Base-by-base conservation (phyloP, 2,329 filamentous ascomycete genomes). In the Fusarium sp. region DNA sequence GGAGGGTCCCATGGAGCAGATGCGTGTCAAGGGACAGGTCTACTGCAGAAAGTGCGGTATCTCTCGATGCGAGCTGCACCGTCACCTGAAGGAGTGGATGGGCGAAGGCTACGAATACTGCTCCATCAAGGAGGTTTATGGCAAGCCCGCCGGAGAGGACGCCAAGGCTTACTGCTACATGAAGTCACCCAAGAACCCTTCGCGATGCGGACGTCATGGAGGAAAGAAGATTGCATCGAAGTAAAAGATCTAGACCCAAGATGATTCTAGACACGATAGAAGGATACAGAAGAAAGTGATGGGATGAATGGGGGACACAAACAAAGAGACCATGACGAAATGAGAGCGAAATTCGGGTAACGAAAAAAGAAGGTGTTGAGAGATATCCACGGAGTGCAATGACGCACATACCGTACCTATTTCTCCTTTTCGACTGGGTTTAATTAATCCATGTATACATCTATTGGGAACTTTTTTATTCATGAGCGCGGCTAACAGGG, bases 21-120 rank as follows among this genome's bases (percentile, higher is more conserved):
- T 90, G 75, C 86, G 88, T 27, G 85, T 89, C 58, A 87, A 86
- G 65, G 90, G 89, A 25, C 89, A 91, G 77, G 88, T 90, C 7
- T 88, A 90, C 80, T 92, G 90, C 81, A 85, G 88, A 67, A 91
- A 91, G 80, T 92, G 90, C 72, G 89, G 89, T 58, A 87, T 89
- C 68, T 87, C 85, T 45, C 86, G 90, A 39, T 92, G 90, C 80
- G 89, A 92, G 83, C 85, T 92, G 67, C 89, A 91, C 82, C 87
- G 88, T 73, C 90, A 92, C 79, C 86, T 92, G 75, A 85, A 85
- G 77, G 85, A 85, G 45, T 92, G 90, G 88, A 88, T 92, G 86
- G 88, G 88, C 64, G 82, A 84, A 43, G 84, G 81, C 23, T 82
- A 85, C 70, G 90, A 92, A 80, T 92, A 92, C 82, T 92, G 90